Percentiles rank a stretch among this genome's conserved stretches.
These are phyloP conservation scores for Colletotrichum zoysiae DNA, from an alignment of 2,329 filamentous ascomycete species.

Conservation along the genomic window DNA sequence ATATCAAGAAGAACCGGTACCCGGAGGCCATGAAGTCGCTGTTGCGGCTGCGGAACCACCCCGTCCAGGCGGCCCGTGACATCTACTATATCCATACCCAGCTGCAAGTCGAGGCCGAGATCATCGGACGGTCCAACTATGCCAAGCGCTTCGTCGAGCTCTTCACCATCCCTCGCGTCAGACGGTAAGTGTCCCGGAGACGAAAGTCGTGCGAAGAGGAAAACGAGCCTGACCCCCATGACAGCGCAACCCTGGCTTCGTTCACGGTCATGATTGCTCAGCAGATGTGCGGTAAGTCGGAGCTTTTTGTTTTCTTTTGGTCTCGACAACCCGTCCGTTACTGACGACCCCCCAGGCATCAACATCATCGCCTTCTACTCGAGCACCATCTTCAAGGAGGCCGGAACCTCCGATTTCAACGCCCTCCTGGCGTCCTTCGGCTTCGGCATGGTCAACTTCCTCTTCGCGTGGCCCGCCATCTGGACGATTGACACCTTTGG, in stretches of 20 bases:
- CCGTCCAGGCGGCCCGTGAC: slow-evolving; percentile 72
- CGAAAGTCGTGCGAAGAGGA: background rate
- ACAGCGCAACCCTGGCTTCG: slow-evolving; percentile 72
- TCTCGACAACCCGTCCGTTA: too few species aligned
- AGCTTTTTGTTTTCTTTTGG: background rate
- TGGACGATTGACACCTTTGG: slow-evolving; percentile 78
- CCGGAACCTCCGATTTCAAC: slow-evolving; percentile 48
- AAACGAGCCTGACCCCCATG: background rate
- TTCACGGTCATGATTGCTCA: slow-evolving; percentile 77
- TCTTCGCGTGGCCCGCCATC: slow-evolving; percentile 75
- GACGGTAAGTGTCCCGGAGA: slow-evolving; percentile 47
- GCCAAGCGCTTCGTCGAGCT: slow-evolving; percentile 65
- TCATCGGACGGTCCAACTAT: slow-evolving; percentile 53
- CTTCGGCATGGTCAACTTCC: slow-evolving; percentile 68
- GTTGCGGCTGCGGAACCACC: slow-evolving; percentile 66
- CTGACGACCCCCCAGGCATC: slow-evolving; percentile 45
- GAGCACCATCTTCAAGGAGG: slow-evolving; percentile 59
- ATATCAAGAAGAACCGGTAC: slow-evolving; percentile 71
- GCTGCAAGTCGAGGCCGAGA: slow-evolving; percentile 49
- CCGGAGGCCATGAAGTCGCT: slow-evolving; percentile 68
- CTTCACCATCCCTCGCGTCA: slow-evolving; percentile 69
- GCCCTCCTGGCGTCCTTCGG: slow-evolving; percentile 67
- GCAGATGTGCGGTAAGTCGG: slow-evolving; percentile 67
- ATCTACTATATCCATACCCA: slow-evolving; percentile 68
- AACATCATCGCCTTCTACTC: slow-evolving; percentile 65